phyloP scores from a whole-genome alignment of 2,329 filamentous ascomycete genomes.

The Neofusicoccum parvum region DNA sequence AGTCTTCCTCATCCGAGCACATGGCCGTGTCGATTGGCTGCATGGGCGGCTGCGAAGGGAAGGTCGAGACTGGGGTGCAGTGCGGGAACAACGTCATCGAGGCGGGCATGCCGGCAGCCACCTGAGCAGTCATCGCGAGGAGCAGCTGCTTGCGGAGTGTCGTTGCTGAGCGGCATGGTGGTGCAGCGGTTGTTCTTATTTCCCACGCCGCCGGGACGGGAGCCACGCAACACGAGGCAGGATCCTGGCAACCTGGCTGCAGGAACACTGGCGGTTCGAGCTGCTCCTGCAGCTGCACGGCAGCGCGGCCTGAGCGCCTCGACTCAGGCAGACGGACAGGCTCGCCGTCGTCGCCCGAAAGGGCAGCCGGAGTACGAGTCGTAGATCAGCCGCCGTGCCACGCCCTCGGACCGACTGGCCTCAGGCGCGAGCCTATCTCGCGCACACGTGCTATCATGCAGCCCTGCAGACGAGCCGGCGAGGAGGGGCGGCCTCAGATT shows the following conservation, averaged over 20 bases:
- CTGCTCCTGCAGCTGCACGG: too few relatives aligned
- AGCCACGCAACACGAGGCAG: too few relatives aligned
- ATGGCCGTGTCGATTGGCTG: not conserved
- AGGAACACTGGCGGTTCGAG: too few relatives aligned
- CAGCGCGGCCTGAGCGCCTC: not conserved
- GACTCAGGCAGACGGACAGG: not conserved
- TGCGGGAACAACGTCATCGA: not conserved
- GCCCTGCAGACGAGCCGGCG: not conserved
- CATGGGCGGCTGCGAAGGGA: not conserved
- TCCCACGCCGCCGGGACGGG: not conserved
- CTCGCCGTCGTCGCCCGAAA: not conserved
- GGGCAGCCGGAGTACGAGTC: not conserved
- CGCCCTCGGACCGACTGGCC: not conserved
- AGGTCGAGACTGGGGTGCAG: not conserved
- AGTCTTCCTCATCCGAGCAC: constrained; percentile 67
- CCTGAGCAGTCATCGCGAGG: not conserved
- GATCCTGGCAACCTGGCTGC: too few relatives aligned
- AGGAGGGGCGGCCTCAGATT: not conserved
- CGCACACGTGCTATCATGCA: not conserved
- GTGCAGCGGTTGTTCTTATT: not conserved
- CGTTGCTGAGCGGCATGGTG: not conserved
- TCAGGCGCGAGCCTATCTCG: not conserved
- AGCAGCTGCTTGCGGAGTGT: not conserved
- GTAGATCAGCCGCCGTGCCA: not conserved
- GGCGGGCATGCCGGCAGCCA: not conserved